A percentile compares a stretch with the other conserved stretches of the same genome.
Evolutionary conservation across 176 grass and related monocot species (phyloP).

Genomic region (Typha latifolia): DNA sequence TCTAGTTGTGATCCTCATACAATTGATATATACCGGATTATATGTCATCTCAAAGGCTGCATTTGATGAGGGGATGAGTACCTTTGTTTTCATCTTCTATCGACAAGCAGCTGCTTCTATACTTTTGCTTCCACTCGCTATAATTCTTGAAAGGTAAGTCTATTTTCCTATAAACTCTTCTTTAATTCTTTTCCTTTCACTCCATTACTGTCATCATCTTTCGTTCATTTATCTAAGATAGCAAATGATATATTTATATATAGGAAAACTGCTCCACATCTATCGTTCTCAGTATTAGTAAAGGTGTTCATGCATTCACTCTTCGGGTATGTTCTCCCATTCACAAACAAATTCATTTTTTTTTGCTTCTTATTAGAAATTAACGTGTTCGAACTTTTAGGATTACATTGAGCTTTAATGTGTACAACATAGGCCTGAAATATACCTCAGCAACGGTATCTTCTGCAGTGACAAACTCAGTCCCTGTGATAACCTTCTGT

Average conservation of each 20-base stretch:
- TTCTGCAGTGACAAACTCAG: slow-evolving; percentile 27
- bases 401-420: slow-evolving; percentile 14
- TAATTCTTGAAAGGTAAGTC: slow-evolving; percentile 25
- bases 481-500: slow-evolving; percentile 59
- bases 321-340: slow-evolving; percentile 24
- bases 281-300: slow-evolving; percentile 32
- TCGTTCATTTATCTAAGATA: too few species aligned
- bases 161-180: not conserved
- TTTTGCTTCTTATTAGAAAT: not conserved
- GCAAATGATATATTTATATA: not conserved
- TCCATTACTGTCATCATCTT: too few species aligned
- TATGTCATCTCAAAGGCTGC: slow-evolving; percentile 63
- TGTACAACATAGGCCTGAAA: slow-evolving; percentile 39
- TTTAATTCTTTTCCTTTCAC: too few species aligned
- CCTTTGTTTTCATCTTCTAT: slow-evolving; percentile 83
- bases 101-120: slow-evolving; percentile 51
- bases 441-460: slow-evolving; percentile 44
- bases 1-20: slow-evolving; percentile 46
- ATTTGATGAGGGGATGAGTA: slow-evolving; percentile 50
- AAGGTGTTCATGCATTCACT: slow-evolving; percentile 75
- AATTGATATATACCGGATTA: slow-evolving; percentile 54
- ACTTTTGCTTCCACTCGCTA: slow-evolving; percentile 38
- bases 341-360: not conserved
- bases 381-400: slow-evolving; percentile 15
- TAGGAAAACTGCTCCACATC: slow-evolving; percentile 37